Evolutionary conservation across 225 moss, liverwort and hornwort genomes (phyloP), one percentile per base, ranked within the genome.

Genomic region (Bryoerythrophyllum caledonicum): DNA sequence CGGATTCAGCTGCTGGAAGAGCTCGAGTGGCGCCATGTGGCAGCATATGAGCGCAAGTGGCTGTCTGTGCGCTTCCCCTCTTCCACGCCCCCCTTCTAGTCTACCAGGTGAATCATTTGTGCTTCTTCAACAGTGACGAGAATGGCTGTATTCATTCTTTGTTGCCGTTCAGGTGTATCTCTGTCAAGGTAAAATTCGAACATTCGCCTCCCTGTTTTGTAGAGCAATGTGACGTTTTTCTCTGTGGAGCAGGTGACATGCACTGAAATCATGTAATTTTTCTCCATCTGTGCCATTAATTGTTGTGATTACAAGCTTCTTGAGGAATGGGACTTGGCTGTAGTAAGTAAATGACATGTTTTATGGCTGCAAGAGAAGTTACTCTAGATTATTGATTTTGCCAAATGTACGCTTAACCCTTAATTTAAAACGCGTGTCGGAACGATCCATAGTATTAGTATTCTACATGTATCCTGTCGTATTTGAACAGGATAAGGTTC

Each of bases 21-120:
- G 41, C 67, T 87, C n/a, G 82, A 84, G 60, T 97, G 97, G 97
- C 77, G 83, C 23, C 94, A 94, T 74, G 89, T 92, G 90, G 97
- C 86, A 43, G 82, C 88, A 1, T 92, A 94, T 69, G 94, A 94
- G 49, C 91, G 81, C 40, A 93, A 88, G 81, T 92, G 94, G 92
- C 78, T 94, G 43, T 46, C 48, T 72, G 86, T 91, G 41, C 83
- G 81, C 16, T 97, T 97, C 51, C 97, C 97, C 16, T 85, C 94
- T 27, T 78, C 91, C 1, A 76, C 80, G 48, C 92, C 92, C 58
- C 90, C 88, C 35, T 97, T 97, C 76, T 97, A 85, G 63, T n/a
- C 63, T 34, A 60, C 70, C 43, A 57, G 76, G 37, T 64, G 43
- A 63, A n/a, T n/a, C n/a, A 38, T 40, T 30, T 69, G 30, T 32